Evolutionary conservation across 2,329 filamentous ascomycete species (phyloP), one percentile per base, ranked within the genome.

Genomic region (Neopestalotiopsis rosae): DNA sequence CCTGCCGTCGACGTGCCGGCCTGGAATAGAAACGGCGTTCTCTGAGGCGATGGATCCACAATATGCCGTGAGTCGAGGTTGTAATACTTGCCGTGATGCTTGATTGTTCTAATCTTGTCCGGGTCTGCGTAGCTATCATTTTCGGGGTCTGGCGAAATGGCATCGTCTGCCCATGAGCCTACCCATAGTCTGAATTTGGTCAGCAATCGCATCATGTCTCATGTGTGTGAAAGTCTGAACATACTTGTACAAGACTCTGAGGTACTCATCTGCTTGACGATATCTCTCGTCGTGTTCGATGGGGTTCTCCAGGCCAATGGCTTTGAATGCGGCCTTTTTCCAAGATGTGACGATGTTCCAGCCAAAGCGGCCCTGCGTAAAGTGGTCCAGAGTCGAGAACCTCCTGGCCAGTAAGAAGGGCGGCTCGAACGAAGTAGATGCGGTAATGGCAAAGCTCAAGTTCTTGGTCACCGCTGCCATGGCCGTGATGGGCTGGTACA

Each of bases 401-500:
- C 88, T 81, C 74, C 90, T 90, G 0, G 89, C 89, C 0, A 91
- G 79, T 1, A 90, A 76, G 69, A 89, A 91, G 0, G 89, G 89
- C 0, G 87, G 86, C 70, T 91, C 88, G 68, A 90, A 91, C 0
- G 87, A 87, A 2, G 89, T 91, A 0, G 87, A 89, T 0, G 88
- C 87, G 0, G 89, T 91, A 69, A 92, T 89, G 1, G 85, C 89
- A 71, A 91, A 91, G 0, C 84, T 82, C 2, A 91, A 80, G 65
- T 89, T 89, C 78, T 89, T 90, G 0, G 89, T 91, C 38, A 90
- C 89, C 0, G 89, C 88, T 3, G 89, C 89, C 89, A 91, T 91
- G 40, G 89, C 89, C 2, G 85, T 85, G 67, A 91, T 89, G 2
- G 88, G 87, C 86, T 89, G 67, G 0, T 12, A 61, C 59, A 7